phyloP scores from a whole-genome alignment of 2,329 filamentous ascomycete species.

The Fusarium sp. region DNA sequence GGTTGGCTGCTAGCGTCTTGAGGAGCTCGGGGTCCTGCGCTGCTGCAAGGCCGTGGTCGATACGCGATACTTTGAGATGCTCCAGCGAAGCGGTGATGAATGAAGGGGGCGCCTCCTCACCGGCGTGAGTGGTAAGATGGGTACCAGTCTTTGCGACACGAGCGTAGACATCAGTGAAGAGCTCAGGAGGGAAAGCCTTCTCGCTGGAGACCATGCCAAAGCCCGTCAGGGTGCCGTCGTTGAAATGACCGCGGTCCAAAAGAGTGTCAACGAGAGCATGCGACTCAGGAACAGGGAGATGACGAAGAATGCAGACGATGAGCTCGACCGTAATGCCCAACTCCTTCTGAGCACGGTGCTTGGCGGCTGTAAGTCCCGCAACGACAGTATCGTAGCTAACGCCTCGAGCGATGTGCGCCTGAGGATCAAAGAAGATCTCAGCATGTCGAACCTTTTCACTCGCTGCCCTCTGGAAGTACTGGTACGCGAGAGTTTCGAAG shows the following conservation, averaged over 20 bases:
- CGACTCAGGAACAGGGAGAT: constrained; percentile 73
- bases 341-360: constrained; percentile 69
- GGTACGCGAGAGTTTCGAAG: constrained; percentile 78
- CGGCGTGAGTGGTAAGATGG: constrained; percentile 78
- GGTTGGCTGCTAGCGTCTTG: constrained; percentile 66
- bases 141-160: constrained; percentile 62
- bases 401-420: constrained; percentile 76
- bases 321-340: constrained; percentile 74
- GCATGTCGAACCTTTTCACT: constrained; percentile 76
- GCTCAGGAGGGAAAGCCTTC: constrained; percentile 65
- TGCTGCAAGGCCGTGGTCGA: constrained; percentile 80
- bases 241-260: constrained; percentile 58
- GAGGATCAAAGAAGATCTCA: constrained; percentile 85
- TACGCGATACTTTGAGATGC: constrained; percentile 71
- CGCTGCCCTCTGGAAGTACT: constrained; percentile 76
- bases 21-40: constrained; percentile 71
- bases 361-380: constrained; percentile 71
- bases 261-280: constrained; percentile 53
- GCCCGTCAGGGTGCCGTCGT: constrained; percentile 67
- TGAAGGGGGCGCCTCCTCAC: constrained; percentile 77
- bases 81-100: constrained; percentile 76
- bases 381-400: constrained; percentile 74
- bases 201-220: constrained; percentile 78
- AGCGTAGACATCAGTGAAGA: constrained; percentile 72
- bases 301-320: constrained; percentile 79